A percentile compares a stretch with the other conserved stretches of the same genome.
Conservation (phyloP, 192 early-diverging fungal genomes). For the Lobosporangium transversale region DNA sequence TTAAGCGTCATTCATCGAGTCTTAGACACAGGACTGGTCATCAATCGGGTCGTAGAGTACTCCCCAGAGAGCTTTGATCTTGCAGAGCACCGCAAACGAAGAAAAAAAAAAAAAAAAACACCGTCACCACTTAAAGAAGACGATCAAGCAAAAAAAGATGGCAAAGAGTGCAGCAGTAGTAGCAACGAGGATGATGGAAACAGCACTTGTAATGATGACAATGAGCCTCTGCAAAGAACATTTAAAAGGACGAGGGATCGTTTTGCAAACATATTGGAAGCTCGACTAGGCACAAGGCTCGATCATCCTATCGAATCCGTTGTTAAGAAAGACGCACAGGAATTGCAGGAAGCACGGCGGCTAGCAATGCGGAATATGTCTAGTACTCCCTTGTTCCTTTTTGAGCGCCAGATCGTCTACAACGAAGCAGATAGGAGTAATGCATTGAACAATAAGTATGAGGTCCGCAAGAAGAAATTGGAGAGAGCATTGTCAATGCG, state of each 20-base stretch:
- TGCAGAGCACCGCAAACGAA: conserved; percentile 3
- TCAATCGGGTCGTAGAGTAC: conserved; percentile 19
- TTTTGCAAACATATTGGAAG: conserved; percentile 26
- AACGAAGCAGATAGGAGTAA: conserved; percentile 8
- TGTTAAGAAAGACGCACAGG: conserved; percentile 4
- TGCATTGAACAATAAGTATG: conserved; percentile 14
- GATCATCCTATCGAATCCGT: too few species aligned
- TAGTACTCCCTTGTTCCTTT: conserved; percentile 11
- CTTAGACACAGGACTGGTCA: conserved; percentile 26
- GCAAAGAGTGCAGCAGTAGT: too few species aligned
- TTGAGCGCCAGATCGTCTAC: conserved; percentile 37
- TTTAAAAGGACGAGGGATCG: conserved; percentile 29
- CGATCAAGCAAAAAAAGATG: too few species aligned
- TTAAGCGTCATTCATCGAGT: conserved; percentile 25
- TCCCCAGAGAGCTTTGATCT: background rate
- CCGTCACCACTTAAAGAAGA: conserved; percentile 5
- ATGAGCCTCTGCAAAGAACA: conserved; percentile 8
- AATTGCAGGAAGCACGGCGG: conserved; percentile 4
- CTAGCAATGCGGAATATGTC: conserved; percentile 39
- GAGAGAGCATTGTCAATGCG: conserved; percentile 10
- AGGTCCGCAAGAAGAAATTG: conserved; percentile 10
- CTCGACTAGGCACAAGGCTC: conserved; percentile 26
- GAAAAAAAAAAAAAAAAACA: conserved; percentile 47
- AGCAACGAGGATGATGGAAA: conserved; percentile 4
- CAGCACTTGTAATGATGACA: conserved; percentile 1